A percentile compares a stretch with the other conserved stretches of the same genome.
phyloP scores from a whole-genome alignment of 805 yeast species.

The Candida coleopterorum region DNA sequence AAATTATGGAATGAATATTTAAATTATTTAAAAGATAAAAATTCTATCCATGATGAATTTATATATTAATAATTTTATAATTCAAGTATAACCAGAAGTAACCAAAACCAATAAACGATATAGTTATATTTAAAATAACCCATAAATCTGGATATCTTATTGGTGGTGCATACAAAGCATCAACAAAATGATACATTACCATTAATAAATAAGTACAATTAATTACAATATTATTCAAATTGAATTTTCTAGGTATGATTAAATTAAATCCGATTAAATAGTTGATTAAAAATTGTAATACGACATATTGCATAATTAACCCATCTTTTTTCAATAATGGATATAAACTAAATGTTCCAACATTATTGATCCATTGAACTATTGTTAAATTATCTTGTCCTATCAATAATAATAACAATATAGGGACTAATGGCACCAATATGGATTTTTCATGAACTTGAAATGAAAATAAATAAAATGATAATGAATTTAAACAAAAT shows the following conservation, averaged over 20 bases:
- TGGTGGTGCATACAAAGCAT: slow-evolving; percentile 50
- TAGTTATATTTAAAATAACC: slow-evolving; percentile 68
- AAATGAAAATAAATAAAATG: slow-evolving; percentile 85
- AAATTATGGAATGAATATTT: slow-evolving; percentile 49
- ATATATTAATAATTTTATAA: slow-evolving; percentile 15
- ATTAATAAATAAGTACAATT: slow-evolving; percentile 42
- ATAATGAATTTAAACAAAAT: slow-evolving; percentile 76
- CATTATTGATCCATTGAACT: slow-evolving; percentile 82
- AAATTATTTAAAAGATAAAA: slow-evolving; percentile 30
- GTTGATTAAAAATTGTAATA: slow-evolving; percentile 50
- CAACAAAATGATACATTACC: slow-evolving; percentile 49
- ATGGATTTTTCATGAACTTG: slow-evolving; percentile 96
- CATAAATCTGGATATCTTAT: slow-evolving; percentile 73
- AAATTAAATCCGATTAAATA: slow-evolving; percentile 28
- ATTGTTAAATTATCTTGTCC: slow-evolving; percentile 61
- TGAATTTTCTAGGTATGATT: slow-evolving; percentile 14
- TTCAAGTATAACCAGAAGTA: slow-evolving; percentile 82
- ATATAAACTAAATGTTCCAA: slow-evolving; percentile 80
- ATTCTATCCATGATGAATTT: slow-evolving; percentile 9
- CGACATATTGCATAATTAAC: slow-evolving; percentile 65
- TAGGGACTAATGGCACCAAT: slow-evolving; percentile 80
- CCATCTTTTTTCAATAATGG: slow-evolving; percentile 80
- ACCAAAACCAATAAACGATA: slow-evolving; percentile 72
- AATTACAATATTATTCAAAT: slow-evolving; percentile 15
- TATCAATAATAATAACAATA: slow-evolving; percentile 58